A percentile compares a stretch with the other conserved stretches of the same genome.
phyloP scores from a whole-genome alignment of 2,329 filamentous ascomycete species.

The Hypoxylon sp. region DNA sequence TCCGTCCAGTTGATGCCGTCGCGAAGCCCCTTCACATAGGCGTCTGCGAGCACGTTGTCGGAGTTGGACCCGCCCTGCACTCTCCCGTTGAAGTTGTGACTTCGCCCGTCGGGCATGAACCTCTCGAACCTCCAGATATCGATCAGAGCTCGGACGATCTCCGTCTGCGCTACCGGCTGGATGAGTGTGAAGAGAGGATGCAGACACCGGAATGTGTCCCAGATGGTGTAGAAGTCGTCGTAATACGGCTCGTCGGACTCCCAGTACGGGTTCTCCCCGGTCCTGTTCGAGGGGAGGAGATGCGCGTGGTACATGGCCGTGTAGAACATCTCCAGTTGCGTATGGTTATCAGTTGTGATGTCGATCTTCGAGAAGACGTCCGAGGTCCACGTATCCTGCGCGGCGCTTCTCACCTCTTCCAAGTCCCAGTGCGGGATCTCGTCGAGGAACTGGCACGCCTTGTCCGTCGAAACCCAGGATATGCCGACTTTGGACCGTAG shows the following conservation, averaged over 20 bases:
- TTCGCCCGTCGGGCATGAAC: conserved; percentile 66
- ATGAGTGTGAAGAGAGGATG: conserved; percentile 66
- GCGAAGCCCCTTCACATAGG: conserved; percentile 66
- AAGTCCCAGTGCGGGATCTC: conserved; percentile 60
- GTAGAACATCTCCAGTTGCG: conserved; percentile 66
- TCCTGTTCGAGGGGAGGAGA: conserved; percentile 70
- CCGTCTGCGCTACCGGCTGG: conserved; percentile 64
- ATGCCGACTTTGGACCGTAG: conserved; percentile 65
- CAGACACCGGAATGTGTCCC: conserved; percentile 67
- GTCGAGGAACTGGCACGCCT: conserved; percentile 63
- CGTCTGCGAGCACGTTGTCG: conserved; percentile 71
- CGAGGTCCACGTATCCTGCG: conserved; percentile 60
- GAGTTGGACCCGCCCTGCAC: conserved; percentile 70
- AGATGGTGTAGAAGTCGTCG: conserved; percentile 71
- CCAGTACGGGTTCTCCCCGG: conserved; percentile 70
- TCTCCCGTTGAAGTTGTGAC: conserved; percentile 68
- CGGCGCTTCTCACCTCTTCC: conserved; percentile 55
- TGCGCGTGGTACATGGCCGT: conserved; percentile 71
- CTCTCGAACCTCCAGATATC: conserved; percentile 69
- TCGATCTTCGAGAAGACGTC: conserved; percentile 60
- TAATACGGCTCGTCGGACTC: conserved; percentile 67
- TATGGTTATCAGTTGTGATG: conserved; percentile 57
- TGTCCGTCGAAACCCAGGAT: conserved; percentile 62
- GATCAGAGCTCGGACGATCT: conserved; percentile 67
- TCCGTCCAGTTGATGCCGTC: conserved; percentile 65